Evolutionary conservation across 495 filamentous ascomycete genomes (phyloP).

Genomic region (Pyrenula massariospora): DNA sequence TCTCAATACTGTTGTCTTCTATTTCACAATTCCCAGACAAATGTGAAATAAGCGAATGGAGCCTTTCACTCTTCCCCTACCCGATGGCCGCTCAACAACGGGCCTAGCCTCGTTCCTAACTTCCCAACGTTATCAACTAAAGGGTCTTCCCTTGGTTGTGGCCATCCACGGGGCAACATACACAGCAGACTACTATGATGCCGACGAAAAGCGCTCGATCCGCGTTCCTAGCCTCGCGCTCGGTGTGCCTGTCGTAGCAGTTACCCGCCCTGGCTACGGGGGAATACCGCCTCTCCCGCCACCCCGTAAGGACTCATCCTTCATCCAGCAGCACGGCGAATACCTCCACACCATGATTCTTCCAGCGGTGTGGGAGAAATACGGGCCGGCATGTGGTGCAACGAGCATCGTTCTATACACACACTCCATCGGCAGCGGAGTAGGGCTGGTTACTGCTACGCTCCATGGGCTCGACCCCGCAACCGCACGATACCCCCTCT

Average conservation of each 20-base stretch:
- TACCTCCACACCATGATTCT: conserved; percentile 17
- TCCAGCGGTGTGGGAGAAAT: conserved; percentile 21
- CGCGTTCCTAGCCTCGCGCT: conserved; percentile 9
- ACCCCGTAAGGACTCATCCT: conserved; percentile 4
- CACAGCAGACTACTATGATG: conserved; percentile 22
- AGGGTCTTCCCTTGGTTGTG: conserved; percentile 14
- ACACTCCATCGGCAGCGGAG: conserved; percentile 22
- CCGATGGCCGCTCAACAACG: neutral
- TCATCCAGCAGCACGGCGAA: conserved; percentile 12
- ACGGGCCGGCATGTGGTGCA: conserved; percentile 10
- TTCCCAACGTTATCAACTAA: neutral
- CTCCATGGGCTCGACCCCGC: neutral
- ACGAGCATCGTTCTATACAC: conserved; percentile 16
- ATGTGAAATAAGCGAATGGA: too few relatives aligned
- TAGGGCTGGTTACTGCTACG: conserved; percentile 13
- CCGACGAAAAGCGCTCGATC: conserved; percentile 16
- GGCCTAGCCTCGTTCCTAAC: neutral
- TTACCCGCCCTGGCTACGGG: conserved; percentile 21
- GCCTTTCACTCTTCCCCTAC: neutral
- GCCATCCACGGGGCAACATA: conserved; percentile 24
- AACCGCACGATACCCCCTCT: conserved; percentile 16
- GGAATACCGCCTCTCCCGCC: conserved; percentile 8
- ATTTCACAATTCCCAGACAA: too few relatives aligned
- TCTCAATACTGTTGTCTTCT: too few relatives aligned
- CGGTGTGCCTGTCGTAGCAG: conserved; percentile 17